Base-by-base conservation (phyloP, 2,329 filamentous ascomycete genomes). In the Xylaria sp. region DNA sequence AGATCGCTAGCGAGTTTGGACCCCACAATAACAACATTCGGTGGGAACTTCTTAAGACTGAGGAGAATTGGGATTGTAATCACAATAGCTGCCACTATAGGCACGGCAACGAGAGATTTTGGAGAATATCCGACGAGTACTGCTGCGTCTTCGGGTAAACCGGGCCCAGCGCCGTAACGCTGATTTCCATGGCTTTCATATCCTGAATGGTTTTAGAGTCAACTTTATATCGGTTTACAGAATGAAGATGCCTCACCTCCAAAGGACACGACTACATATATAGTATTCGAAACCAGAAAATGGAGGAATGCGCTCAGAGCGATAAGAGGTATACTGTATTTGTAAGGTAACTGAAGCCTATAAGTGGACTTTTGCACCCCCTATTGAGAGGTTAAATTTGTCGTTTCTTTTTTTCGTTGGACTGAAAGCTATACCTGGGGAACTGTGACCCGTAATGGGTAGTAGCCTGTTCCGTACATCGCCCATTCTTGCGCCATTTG, bases 401-500 rank as follows among this genome's bases (percentile, higher is more conserved):
- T n/a, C 15, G n/a, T 17, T 35, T 35, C 7, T 7, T 35, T 35
- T 35, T 35, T 35, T 35, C 31, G 31, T 35, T 7, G 7, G 13
- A 7, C 13, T 33, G 10, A 3, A 6, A 40, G 46, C 57, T 17
- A n/a, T 41, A 64, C 66, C 17, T 63, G 65, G 0, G 75, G 76
- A 23, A 65, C 66, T 0, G 74, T 77, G 4, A 80, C 77, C 17
- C 78, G 71, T 0, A 80, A 65, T 0, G 72, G 58, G n/a, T 70
- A 71, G 31, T 69, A 72, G 6, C 63, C 21, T 1, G 43, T 19
- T 3, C 74, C 74, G 54, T 75, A 80, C 0, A 64, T 60, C 17
- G 72, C 72, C 75, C 77, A 84, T 67, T 85, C 83, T 2, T 70
- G 57, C 0, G 72, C 77, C 10, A 75, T 60, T 1, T 77, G 71